These are phyloP conservation scores for Fulvia fulva DNA, from an alignment of 2,329 filamentous ascomycete species.

Conservation along the genomic window DNA sequence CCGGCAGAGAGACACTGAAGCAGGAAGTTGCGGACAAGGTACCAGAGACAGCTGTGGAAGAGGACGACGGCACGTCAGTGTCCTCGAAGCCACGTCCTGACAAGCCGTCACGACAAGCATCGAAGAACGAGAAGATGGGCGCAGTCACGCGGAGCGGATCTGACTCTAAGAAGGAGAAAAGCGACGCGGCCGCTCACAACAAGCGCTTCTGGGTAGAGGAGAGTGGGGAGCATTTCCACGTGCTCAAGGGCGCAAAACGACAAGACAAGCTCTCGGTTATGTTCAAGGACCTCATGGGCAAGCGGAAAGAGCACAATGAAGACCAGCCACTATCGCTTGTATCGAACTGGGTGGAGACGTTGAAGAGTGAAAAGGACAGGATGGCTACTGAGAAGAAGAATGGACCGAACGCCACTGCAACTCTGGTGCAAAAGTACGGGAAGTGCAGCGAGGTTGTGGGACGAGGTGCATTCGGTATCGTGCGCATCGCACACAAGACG, in stretches of 20 bases:
- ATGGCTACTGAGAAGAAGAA: slow-evolving; percentile 71
- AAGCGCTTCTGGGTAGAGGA: slow-evolving; percentile 56
- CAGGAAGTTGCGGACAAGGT: slow-evolving; percentile 26
- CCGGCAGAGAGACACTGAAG: slow-evolving; percentile 21
- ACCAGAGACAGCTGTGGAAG: slow-evolving; percentile 27
- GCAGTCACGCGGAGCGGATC: slow-evolving; percentile 27
- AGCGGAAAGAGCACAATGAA: slow-evolving; percentile 68
- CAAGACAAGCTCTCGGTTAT: slow-evolving; percentile 95
- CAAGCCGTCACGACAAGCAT: slow-evolving; percentile 30
- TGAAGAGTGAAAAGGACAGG: slow-evolving; percentile 80
- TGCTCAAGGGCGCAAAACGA: slow-evolving; percentile 81
- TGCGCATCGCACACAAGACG: slow-evolving; percentile 94
- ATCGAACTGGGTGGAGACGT: slow-evolving; percentile 91
- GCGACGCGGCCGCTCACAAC: slow-evolving; percentile 20
- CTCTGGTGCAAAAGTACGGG: slow-evolving; percentile 92
- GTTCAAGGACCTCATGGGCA: slow-evolving; percentile 80
- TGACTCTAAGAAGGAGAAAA: slow-evolving; percentile 32
- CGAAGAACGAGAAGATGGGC: slow-evolving; percentile 27
- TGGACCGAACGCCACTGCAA: slow-evolving; percentile 68
- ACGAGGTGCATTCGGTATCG: slow-evolving; percentile 93
- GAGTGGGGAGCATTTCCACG: slow-evolving; percentile 76
- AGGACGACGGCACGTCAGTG: slow-evolving; percentile 15
- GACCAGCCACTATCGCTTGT: slow-evolving; percentile 87
- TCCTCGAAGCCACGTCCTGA: slow-evolving; percentile 20
- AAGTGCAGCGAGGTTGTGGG: slow-evolving; percentile 98